Percentiles rank a stretch among this genome's conserved stretches.
Evolutionary conservation across 257 asterid genomes (phyloP).

Genomic region (Jasminum sambac): DNA sequence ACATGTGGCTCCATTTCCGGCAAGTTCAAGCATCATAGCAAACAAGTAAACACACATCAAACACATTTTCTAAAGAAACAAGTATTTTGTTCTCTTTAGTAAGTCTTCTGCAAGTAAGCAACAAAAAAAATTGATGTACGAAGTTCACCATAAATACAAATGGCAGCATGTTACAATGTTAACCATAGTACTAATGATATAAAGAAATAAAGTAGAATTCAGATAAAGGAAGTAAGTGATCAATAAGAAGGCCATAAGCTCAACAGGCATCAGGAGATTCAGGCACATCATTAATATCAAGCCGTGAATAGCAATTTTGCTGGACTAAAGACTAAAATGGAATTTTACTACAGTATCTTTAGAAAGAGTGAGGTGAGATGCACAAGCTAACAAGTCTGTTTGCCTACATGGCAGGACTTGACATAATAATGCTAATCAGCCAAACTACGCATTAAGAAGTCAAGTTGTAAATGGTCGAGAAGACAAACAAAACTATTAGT

Average conservation of each 20-base stretch:
- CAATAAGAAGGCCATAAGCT: not conserved
- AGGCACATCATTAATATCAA: not conserved
- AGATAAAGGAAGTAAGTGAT: not conserved
- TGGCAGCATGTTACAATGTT: not conserved
- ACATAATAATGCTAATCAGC: not conserved
- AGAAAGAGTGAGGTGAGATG: not conserved
- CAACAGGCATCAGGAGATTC: not conserved
- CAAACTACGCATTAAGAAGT: not conserved
- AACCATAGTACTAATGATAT: not conserved
- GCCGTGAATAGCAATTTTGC: not conserved
- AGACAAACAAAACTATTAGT: not conserved
- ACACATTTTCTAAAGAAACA: not conserved
- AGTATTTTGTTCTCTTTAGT: not conserved
- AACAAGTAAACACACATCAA: not conserved
- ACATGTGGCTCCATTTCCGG: no score
- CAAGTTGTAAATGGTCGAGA: not conserved
- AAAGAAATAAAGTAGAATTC: not conserved
- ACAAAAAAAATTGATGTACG: not conserved
- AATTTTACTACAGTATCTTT: not conserved
- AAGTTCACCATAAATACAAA: not conserved
- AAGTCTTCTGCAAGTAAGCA: not conserved
- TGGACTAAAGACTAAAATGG: not conserved
- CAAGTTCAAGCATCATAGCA: not conserved
- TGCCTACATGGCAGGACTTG: not conserved
- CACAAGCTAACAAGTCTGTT: not conserved